Base-by-base conservation (phyloP, 768 basidiomycete species). In the Mycena amicta region DNA sequence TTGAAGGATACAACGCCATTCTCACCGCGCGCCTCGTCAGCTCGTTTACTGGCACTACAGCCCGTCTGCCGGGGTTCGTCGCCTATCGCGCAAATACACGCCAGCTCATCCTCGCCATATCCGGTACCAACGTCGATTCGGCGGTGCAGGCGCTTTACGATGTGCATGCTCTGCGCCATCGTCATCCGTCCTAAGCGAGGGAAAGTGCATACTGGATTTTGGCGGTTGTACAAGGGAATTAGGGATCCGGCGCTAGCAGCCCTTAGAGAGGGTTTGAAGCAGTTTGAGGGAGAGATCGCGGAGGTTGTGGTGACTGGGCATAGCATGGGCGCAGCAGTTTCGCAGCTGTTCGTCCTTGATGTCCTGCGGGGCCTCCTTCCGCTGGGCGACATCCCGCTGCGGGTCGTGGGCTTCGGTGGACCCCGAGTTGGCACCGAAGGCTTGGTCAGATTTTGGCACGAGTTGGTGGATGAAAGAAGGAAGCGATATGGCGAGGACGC, bases 221-320 rank as follows among this genome's bases (percentile, higher is more conserved):
- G 81, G 80, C 64, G 68, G 18, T 59, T 86, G 53, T 85, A 83
- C 63, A 67, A 69, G 52, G 83, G 82, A 8, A 71, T 83, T 3
- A 69, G 69, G 58, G 23, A 53, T 0, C 53, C 60, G 18, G 70
- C 76, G 0, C 62, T 80, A 5, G 67, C 73, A 20, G 75, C 70
- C 4, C 67, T 86, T 20, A 65, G 66, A 26, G 70, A 73, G 56
- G 80, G 74, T 4, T 64, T 84, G 16, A 39, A 66, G 13, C 68
- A 73, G 52, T 66, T 26, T 26, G 27, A 79, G 50, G 71, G 43
- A 8, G 22, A 67, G 5, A 65, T 73, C 28, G 61, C 57, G n/a
- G 81, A 83, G 61, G 53, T 86, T 16, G 76, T 83, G 15, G 60
- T 85, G 27, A 82, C 81, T 1, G 85, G 83, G 1, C 84, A 87